Evolutionary conservation across 148 eudicot genomes (phyloP).

Genomic region (Diospyros kaki): DNA sequence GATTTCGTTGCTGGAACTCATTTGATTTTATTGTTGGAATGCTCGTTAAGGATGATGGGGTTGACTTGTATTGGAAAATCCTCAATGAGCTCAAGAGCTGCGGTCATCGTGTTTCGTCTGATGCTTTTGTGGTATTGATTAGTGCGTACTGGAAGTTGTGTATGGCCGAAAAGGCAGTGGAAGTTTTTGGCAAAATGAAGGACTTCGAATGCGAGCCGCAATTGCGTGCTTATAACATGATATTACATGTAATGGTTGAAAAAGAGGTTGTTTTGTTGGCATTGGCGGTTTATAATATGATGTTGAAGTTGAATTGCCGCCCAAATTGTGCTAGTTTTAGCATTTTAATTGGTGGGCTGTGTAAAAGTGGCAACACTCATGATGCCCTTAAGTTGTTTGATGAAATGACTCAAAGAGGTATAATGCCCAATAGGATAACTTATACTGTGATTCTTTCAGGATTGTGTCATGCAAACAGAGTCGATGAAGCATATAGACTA

Average conservation of each 20-base stretch:
- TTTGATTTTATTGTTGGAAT: slow-evolving; percentile 34
- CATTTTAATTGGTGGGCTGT: slow-evolving; percentile 72
- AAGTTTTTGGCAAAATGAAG: slow-evolving; percentile 60
- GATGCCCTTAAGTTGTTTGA: slow-evolving; percentile 65
- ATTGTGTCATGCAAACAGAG: slow-evolving; percentile 56
- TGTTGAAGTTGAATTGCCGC: slow-evolving; percentile 57
- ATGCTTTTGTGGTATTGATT: slow-evolving; percentile 60
- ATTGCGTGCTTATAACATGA: slow-evolving; percentile 53
- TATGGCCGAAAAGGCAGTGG: slow-evolving; percentile 57
- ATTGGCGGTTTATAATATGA: slow-evolving; percentile 59
- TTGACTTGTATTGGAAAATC: slow-evolving; percentile 56
- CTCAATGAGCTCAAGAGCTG: slow-evolving; percentile 47
- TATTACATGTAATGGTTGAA: slow-evolving; percentile 55
- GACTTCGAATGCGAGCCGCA: slow-evolving; percentile 58
- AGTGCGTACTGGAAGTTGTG: slow-evolving; percentile 44
- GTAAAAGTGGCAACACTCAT: slow-evolving; percentile 46
- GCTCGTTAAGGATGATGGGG: slow-evolving; percentile 30
- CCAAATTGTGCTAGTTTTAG: slow-evolving; percentile 52
- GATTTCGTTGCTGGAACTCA: slow-evolving; percentile 29
- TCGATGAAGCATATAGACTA: slow-evolving; percentile 50
- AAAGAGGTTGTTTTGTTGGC: slow-evolving; percentile 53
- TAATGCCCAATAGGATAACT: slow-evolving; percentile 43
- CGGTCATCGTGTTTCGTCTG: slow-evolving; percentile 29
- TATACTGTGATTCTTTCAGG: slow-evolving; percentile 64
- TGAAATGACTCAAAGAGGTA: slow-evolving; percentile 61